Percentiles rank a stretch among this genome's conserved stretches.
Conservation (phyloP, 257 asterid genomes). For the Solanum acaule region DNA sequence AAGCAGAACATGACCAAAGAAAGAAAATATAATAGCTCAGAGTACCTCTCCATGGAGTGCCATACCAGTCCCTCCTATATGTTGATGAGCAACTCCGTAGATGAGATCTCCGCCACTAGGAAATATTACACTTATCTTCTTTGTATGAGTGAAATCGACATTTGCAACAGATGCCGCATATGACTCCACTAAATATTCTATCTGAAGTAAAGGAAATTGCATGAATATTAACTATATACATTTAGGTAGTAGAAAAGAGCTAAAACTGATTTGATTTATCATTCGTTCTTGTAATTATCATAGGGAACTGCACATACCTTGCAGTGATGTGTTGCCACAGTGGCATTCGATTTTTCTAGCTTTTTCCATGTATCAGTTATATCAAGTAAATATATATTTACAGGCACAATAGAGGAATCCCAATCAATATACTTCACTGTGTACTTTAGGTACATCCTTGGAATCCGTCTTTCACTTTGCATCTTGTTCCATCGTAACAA, state of each 20-base stretch:
- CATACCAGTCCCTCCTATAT: constrained; percentile 46
- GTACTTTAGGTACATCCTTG: neutral
- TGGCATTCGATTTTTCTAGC: neutral
- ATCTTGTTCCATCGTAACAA: no score
- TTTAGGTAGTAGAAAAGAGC: neutral
- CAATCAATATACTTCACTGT: constrained; percentile 29
- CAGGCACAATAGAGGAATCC: constrained; percentile 28
- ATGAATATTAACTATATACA: no score
- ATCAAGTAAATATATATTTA: constrained; percentile 29
- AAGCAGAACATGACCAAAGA: neutral
- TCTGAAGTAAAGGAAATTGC: no score
- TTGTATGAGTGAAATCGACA: constrained; percentile 24
- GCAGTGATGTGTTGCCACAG: constrained; percentile 18
- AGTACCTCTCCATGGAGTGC: constrained; percentile 63
- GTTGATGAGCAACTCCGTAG: constrained; percentile 72
- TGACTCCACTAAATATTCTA: no score
- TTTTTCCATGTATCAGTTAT: constrained; percentile 31
- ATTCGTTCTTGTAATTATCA: neutral
- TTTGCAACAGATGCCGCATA: no score
- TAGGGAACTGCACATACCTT: constrained; percentile 8
- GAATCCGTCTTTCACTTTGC: no score
- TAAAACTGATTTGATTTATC: neutral
- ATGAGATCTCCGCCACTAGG: constrained; percentile 54
- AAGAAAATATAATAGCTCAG: neutral
- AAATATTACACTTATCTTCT: constrained; percentile 16